phyloP scores from a whole-genome alignment of 495 filamentous ascomycete genomes.

The Chaetomium fimeti region DNA sequence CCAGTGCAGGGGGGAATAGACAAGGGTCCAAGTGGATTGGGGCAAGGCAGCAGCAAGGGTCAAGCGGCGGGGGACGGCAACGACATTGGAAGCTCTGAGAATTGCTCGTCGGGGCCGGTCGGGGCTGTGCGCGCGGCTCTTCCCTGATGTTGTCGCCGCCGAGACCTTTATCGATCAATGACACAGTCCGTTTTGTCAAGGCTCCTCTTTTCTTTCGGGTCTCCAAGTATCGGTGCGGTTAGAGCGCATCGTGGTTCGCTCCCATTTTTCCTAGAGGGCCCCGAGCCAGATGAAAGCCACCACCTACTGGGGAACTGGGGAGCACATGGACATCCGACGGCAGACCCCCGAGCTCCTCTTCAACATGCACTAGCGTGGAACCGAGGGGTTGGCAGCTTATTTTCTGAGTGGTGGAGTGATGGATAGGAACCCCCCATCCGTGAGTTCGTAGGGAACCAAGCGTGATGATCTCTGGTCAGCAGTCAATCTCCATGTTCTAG shows the following conservation, averaged over 20 bases:
- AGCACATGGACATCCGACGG: neutral
- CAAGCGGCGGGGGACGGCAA: neutral
- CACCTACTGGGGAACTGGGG: neutral
- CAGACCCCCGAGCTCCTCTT: neutral
- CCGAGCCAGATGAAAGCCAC: neutral
- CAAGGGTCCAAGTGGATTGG: conserved; percentile 14
- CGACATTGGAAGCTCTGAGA: neutral
- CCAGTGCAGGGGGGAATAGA: neutral
- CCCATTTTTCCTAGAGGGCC: neutral
- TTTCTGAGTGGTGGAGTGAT: neutral
- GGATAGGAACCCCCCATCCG: neutral
- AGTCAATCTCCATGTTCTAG: neutral
- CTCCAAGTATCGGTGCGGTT: neutral
- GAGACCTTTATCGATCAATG: neutral
- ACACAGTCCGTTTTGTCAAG: too few relatives aligned
- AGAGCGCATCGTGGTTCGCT: neutral
- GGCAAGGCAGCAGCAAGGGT: conserved; percentile 8
- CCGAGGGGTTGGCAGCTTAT: neutral
- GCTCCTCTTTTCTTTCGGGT: neutral
- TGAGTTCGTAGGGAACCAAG: too few relatives aligned
- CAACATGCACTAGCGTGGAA: neutral
- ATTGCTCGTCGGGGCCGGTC: neutral
- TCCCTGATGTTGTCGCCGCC: neutral
- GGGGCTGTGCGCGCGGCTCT: conserved; percentile 13
- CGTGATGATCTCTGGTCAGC: too few relatives aligned